Evolutionary conservation across 768 basidiomycete genomes (phyloP), one percentile per base, ranked within the genome.

Genomic region (Cystofilobasidium ferigula): DNA sequence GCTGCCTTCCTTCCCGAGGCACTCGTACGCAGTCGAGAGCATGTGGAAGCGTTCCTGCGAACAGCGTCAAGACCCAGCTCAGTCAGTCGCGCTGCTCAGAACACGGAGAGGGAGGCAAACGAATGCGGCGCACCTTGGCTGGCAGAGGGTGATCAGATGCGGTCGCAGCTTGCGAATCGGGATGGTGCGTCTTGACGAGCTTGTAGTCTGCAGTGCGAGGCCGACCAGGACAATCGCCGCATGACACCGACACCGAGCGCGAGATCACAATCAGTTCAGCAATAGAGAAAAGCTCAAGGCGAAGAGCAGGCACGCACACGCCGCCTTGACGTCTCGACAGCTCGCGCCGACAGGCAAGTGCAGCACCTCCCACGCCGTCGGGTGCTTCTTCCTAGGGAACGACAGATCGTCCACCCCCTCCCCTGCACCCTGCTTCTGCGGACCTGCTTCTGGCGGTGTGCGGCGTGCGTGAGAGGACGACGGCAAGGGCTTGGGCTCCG

Each of bases 291-390:
- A 7, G 9, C 8, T 4, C 20, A 24, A 26, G 36, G 3, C 16
- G 3, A n/a, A 40, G 45, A 13, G 10, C 5, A 28, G 20, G 1
- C 24, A 63, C 56, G 26, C 16, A 64, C 63, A 64, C 5, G 65
- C 59, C 6, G 28, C 53, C 54, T 67, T 67, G n/a, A 67, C 65
- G 2, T 61, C 53, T 30, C 10, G 24, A 30, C 38, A 34, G 2
- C 48, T 54, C 2, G 65, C 59, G 22, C 60, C 60, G 35, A 35
- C 60, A n/a, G 60, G 53, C 7, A 67, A 36, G 26, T 60, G 59
- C 1, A 67, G 65, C 24, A 67, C 32, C 59, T 67, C 53, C 65
- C 65, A 67, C 24, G 51, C 51, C 14, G 65, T 57, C 30, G 65
- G 54, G 30, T 64, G 47, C 32, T 30, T 18, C 12, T 48, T 8